phyloP scores from a whole-genome alignment of 139 green algal genomes.

The Zygnema circumcarinatum region DNA sequence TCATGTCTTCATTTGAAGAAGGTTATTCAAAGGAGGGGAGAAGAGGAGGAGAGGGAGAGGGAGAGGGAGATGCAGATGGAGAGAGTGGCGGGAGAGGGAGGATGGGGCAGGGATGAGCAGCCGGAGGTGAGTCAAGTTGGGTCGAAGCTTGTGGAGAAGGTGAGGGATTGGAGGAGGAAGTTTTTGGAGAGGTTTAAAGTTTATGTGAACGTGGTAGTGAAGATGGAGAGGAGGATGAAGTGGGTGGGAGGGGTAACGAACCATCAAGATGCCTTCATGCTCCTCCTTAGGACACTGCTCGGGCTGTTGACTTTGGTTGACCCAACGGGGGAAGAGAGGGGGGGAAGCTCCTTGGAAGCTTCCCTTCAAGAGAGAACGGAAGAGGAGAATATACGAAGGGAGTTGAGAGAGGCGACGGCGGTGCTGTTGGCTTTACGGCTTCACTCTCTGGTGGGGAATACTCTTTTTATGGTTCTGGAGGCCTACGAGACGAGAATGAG shows the following conservation, averaged over 20 bases:
- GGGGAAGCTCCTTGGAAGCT: neutral
- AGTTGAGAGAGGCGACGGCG: neutral
- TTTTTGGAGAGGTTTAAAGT: constrained; percentile 27
- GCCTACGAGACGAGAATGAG: neutral
- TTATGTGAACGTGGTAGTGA: constrained; percentile 2
- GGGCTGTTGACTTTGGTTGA: constrained; percentile 23
- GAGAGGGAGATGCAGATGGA: neutral
- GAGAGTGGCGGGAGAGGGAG: neutral
- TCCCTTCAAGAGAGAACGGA: neutral
- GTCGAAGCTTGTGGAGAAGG: neutral
- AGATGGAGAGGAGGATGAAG: constrained; percentile 1
- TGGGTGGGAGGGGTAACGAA: constrained; percentile 58
- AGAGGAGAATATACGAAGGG: neutral
- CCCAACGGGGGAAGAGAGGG: neutral
- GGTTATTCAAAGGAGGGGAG: neutral
- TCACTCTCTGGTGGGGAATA: constrained; percentile 1
- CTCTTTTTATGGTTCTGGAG: neutral
- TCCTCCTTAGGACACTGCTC: constrained; percentile 37
- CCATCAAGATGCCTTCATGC: constrained; percentile 44
- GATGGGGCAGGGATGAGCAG: constrained; percentile 22
- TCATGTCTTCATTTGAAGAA: constrained; percentile 37
- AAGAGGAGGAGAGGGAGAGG: neutral
- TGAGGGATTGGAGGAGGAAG: constrained; percentile 10
- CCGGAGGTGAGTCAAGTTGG: neutral
- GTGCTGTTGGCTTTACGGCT: neutral